phyloP scores from a whole-genome alignment of 2,329 filamentous ascomycete genomes.

The Lasiodiplodia gonubiensis region DNA sequence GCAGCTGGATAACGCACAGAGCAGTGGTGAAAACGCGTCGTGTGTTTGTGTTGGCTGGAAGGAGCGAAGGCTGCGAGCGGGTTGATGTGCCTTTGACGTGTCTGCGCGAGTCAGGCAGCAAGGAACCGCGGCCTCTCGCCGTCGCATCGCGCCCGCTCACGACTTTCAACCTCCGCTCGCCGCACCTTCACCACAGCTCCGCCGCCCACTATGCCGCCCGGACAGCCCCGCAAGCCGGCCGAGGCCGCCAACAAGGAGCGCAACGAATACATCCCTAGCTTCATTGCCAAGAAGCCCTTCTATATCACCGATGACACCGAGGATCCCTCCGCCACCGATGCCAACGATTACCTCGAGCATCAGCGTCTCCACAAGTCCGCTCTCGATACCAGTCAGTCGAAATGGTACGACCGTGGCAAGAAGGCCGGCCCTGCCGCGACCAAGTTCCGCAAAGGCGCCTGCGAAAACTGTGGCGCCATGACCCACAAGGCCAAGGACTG shows the following conservation, averaged over 20 bases:
- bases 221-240: conserved; percentile 55
- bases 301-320: conserved; percentile 86
- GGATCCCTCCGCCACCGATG: conserved; percentile 63
- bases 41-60: conserved; percentile 12
- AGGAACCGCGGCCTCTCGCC: not conserved
- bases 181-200: conserved; percentile 5
- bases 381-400: conserved; percentile 61
- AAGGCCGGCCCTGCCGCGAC: conserved; percentile 86
- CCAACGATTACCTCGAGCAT: conserved; percentile 92
- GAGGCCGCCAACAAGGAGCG: conserved; percentile 75
- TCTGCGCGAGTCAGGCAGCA: conserved; percentile 20
- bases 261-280: conserved; percentile 96
- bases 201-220: conserved; percentile 51
- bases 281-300: conserved; percentile 98
- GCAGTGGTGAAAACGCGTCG: conserved; percentile 3
- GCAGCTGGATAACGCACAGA: not conserved
- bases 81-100: conserved; percentile 25
- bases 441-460: conserved; percentile 96
- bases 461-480: conserved; percentile 98
- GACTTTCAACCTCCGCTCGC: conserved; percentile 16
- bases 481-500: conserved; percentile 96
- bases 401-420: conserved; percentile 93
- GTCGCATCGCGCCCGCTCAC: not conserved
- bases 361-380: conserved; percentile 80
- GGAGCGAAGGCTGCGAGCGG: conserved; percentile 17